Percentiles rank a stretch among this genome's conserved stretches.
phyloP scores from a whole-genome alignment of 805 yeast species.

The Hanseniaspora guilliermondii region DNA sequence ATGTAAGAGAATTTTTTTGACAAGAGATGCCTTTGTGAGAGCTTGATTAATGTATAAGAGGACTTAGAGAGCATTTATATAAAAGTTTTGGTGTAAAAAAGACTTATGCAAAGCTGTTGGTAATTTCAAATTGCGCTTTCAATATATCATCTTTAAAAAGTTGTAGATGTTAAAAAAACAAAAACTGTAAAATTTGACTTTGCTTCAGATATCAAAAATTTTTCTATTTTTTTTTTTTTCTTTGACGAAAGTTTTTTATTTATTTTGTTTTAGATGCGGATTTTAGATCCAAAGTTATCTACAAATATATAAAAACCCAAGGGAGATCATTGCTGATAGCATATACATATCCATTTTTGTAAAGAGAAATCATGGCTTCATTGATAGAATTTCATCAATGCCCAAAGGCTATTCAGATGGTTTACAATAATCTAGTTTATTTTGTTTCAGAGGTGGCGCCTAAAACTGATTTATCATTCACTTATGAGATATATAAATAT shows the following conservation, averaged over 20 bases:
- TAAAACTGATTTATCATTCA: background rate
- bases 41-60: no score
- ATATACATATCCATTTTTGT: background rate
- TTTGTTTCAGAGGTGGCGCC: conserved; percentile 4
- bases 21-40: no score
- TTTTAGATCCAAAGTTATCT: background rate
- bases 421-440: background rate
- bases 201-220: background rate
- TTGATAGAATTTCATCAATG: background rate
- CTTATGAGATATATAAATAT: background rate
- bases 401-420: conserved; percentile 1
- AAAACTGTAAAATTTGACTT: background rate
- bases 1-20: no score
- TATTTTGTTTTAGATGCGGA: background rate
- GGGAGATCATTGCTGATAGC: background rate
- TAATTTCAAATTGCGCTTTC: no score
- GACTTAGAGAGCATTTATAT: no score
- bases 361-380: background rate
- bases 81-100: no score
- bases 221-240: background rate
- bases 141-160: no score
- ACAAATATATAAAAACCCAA: background rate
- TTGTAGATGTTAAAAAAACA: no score
- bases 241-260: background rate
- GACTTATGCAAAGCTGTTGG: no score